These are phyloP conservation scores for Phytophthora sojae DNA, from an alignment of 352 stramenopile genomes.

Conservation along the genomic window DNA sequence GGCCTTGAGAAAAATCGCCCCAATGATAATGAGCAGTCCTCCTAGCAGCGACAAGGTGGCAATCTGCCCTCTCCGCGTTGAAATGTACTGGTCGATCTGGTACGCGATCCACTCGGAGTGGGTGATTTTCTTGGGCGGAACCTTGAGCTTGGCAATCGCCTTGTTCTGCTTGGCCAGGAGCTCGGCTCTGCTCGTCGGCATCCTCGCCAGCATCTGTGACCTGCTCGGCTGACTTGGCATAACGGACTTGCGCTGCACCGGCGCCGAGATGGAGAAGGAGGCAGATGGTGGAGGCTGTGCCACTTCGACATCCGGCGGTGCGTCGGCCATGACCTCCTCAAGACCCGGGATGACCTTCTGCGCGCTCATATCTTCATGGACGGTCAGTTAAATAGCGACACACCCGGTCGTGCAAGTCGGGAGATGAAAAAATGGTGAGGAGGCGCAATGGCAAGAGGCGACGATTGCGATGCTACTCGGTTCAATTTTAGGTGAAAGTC, in stretches of 20 bases:
- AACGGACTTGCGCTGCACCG: neutral
- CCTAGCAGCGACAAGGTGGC: constrained; percentile 52
- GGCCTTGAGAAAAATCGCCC: constrained; percentile 51
- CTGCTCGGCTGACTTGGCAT: constrained; percentile 20
- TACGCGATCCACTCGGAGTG: constrained; percentile 55
- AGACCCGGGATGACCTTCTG: constrained; percentile 40
- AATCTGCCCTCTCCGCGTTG: constrained; percentile 63
- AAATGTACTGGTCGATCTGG: constrained; percentile 71
- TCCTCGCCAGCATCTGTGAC: constrained; percentile 25
- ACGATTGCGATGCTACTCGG: constrained; percentile 26
- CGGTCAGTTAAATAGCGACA: neutral
- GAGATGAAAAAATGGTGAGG: constrained; percentile 21
- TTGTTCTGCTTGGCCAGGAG: constrained; percentile 37
- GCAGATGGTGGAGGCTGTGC: neutral
- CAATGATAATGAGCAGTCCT: constrained; percentile 50
- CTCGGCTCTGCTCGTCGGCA: constrained; percentile 34
- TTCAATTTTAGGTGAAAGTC: constrained; percentile 15
- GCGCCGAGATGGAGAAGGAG: neutral
- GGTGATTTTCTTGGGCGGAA: constrained; percentile 42
- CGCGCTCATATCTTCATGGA: constrained; percentile 36
- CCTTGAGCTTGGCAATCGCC: constrained; percentile 35
- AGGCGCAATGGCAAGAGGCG: constrained; percentile 16
- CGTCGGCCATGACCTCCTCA: constrained; percentile 18
- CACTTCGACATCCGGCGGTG: constrained; percentile 20
- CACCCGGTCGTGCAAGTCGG: neutral